Evolutionary conservation across 257 asterid genomes (phyloP), one percentile per base, ranked within the genome.

Genomic region (Solanum acaule): DNA sequence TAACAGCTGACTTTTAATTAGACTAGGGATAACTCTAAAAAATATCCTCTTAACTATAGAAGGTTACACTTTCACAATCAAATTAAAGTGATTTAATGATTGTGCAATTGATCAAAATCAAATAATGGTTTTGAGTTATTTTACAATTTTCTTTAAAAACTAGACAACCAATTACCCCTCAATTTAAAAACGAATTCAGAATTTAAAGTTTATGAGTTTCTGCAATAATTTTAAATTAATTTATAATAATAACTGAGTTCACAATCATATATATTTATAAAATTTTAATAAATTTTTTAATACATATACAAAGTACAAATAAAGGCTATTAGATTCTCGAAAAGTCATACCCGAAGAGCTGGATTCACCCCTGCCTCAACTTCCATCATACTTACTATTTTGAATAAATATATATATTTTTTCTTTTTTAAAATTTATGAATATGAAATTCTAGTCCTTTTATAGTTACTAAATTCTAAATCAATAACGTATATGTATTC

Each of bases 31-130:
- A 34, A 34, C 81, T 72, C 81, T 72, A 72, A 34, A 52, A 4
- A 72, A 72, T 23, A 73, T 34, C 25, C 16, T 73, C 11, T 52
- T 9, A 73, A 9, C 25, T 34, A 4, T 34, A 34, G 81, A 72
- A 31, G 81, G 81, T 34, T 72, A 72, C 81, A 72, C 18, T 73
- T 20, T 73, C 81, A 73, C 16, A 73, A 73, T 73, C 81, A 35
- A 73, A 73, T 61, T 61, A 61, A 22, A 9, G 68, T 1, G 2
- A 73, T n/a, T 20, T 38, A 0, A 9, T 73, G 16, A 34, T 73
- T 20, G 18, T 34, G 46, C 49, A 34, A 34, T 73, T 25, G 34
- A 67, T 34, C 46, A n/a, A 23, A 73, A 34, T 11, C 46, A 34
- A 34, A 63, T 59, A 59, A 56, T 56, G 65, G 68, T 22, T 22